Base-by-base conservation (phyloP, 257 asterid species). In the Nemophila menziesii region DNA sequence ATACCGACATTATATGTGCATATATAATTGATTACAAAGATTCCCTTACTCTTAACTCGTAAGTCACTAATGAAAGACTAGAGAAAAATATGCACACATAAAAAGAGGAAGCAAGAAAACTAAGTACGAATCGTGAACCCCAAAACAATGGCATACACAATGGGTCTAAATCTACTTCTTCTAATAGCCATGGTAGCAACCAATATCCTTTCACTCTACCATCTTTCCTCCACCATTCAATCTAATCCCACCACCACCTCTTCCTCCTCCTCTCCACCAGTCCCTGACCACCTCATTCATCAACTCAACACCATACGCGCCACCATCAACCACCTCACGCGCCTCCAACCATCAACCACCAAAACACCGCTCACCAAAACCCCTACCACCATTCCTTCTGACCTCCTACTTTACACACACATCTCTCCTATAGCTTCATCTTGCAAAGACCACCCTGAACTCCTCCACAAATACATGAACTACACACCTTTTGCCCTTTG, bases 161-260 rank as follows among this genome's bases (percentile, higher is more conserved):
- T 89, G 96, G 90, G 94, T 17, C 70, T 89, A 4, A 89, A 89
- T 72, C 41, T 89, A 41, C 44, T 89, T 15, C 96, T 89, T 55
- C 36, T 89, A 49, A 49, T 84, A 5, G 94, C 93, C 50, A 89
- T 89, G 98, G 98, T 79, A 4, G 98, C 96, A 54, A 89, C 98
- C 74, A 89, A 89, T 66, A 81, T 89, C 55, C 82, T 89, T 55
- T 89, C 98, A 34, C 86, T 89, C 48, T 89, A 89, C 82, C 98
- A 89, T 59, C 98, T 89, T 71, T 84, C 98, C 57, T 63, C 93
- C 81, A 80, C 70, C 68, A 56, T 80, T 69, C 80, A 70, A 11
- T 64, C 90, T 64, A 63, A 50, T 4, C 71, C 92, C 36, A 2
- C 36, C 36, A 2, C 36, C 36, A 29, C 36, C 36, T n/a, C n/a